Conservation (phyloP, 1,284 basidiomycete genomes). For the Malassezia japonica region DNA sequence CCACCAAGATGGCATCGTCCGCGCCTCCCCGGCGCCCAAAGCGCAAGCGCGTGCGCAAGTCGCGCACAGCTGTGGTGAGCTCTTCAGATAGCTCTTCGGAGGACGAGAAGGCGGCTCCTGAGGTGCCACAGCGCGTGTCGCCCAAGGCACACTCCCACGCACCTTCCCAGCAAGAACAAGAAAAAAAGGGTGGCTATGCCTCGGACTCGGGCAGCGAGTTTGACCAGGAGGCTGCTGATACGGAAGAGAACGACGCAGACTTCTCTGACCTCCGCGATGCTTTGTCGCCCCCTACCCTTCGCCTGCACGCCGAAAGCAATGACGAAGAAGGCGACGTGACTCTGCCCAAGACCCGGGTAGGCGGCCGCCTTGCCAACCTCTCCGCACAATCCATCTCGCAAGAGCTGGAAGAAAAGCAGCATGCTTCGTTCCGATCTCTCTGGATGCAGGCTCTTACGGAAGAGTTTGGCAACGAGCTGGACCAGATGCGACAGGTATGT, state of each 20-base stretch:
- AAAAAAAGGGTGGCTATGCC: conserved; percentile 15
- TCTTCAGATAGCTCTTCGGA: background rate
- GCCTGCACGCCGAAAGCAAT: background rate
- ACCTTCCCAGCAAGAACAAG: background rate
- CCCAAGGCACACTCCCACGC: background rate
- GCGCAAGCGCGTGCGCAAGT: conserved; percentile 17
- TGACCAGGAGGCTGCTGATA: conserved; percentile 17
- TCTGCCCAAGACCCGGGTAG: background rate
- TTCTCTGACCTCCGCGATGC: background rate
- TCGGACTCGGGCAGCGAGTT: conserved; percentile 14
- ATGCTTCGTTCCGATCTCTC: conserved; percentile 22
- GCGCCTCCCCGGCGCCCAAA: conserved; percentile 8
- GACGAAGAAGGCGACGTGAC: background rate
- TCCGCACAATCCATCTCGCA: background rate
- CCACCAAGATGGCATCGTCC: conserved; percentile 6
- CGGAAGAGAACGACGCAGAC: background rate
- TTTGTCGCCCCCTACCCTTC: background rate
- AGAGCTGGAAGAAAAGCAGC: conserved; percentile 10
- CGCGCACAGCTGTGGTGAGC: conserved; percentile 7
- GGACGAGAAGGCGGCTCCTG: background rate
- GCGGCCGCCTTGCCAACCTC: background rate
- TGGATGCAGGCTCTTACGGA: conserved; percentile 35
- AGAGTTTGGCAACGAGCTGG: conserved; percentile 32
- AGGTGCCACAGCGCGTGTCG: background rate
- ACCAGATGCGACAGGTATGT: conserved; percentile 26